A percentile compares a stretch with the other conserved stretches of the same genome.
phyloP scores from a whole-genome alignment of 2,329 filamentous ascomycete genomes.

The Calonectria fujianensis region DNA sequence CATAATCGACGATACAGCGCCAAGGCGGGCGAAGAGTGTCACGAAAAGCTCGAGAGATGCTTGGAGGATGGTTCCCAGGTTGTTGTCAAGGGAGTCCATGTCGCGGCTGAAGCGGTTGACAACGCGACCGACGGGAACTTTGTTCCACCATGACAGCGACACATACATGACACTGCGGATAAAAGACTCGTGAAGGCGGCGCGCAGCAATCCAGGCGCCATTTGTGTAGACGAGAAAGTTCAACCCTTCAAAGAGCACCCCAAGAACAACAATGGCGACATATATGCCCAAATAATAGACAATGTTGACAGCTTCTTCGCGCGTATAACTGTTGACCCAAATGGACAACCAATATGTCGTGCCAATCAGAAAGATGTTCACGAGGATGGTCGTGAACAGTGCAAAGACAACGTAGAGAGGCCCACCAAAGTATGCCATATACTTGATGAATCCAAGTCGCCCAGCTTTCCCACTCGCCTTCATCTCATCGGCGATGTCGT shows the following conservation, averaged over 20 bases:
- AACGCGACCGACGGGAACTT: conserved; percentile 70
- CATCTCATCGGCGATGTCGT: conserved; percentile 69
- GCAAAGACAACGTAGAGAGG: conserved; percentile 62
- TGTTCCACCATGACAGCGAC: conserved; percentile 74
- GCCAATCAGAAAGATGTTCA: conserved; percentile 64
- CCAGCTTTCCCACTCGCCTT: conserved; percentile 66
- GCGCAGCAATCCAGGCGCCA: conserved; percentile 75
- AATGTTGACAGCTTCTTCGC: conserved; percentile 65
- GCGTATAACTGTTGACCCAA: conserved; percentile 71
- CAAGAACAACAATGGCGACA: conserved; percentile 65
- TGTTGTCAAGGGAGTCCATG: conserved; percentile 72
- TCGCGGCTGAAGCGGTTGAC: conserved; percentile 75
- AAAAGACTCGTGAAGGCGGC: conserved; percentile 70
- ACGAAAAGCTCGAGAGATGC: conserved; percentile 64
- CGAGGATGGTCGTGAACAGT: conserved; percentile 61
- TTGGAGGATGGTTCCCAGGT: conserved; percentile 67
- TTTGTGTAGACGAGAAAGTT: conserved; percentile 69
- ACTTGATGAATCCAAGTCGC: conserved; percentile 68
- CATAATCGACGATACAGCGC: conserved; percentile 69
- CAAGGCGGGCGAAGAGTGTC: conserved; percentile 67
- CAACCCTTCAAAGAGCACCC: conserved; percentile 63
- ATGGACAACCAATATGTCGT: conserved; percentile 70
- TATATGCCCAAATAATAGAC: conserved; percentile 73
- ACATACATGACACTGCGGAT: conserved; percentile 71
- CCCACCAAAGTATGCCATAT: conserved; percentile 69